These are phyloP conservation scores for Fusarium caatingaense DNA, from an alignment of 2,329 filamentous ascomycete species.

Conservation along the genomic window DNA sequence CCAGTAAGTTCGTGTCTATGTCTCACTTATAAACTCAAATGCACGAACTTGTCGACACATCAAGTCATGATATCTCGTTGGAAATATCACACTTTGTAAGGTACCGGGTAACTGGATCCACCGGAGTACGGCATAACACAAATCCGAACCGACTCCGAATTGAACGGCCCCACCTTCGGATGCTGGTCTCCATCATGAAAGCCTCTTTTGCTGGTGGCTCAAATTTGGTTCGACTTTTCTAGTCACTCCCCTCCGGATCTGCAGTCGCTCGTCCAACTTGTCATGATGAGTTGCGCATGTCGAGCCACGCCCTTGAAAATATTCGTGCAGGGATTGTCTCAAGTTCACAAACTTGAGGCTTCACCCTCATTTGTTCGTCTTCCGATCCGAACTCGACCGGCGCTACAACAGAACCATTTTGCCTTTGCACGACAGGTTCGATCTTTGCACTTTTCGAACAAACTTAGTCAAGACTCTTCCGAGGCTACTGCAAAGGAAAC, in stretches of 20 bases:
- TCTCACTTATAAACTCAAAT: not conserved
- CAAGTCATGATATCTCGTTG: not conserved
- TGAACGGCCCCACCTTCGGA: constrained; percentile 36
- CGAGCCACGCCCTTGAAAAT: constrained; percentile 58
- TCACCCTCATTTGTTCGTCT: constrained; percentile 32
- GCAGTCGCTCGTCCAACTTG: constrained; percentile 5
- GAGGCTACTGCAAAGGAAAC: not conserved
- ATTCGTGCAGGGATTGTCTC: constrained; percentile 61
- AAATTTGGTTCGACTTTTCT: constrained; percentile 43
- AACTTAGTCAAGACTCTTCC: constrained; percentile 32
- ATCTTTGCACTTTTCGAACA: constrained; percentile 39
- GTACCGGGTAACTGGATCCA: not conserved
- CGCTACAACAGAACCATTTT: constrained; percentile 27
- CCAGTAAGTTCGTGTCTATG: not conserved
- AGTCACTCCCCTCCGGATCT: constrained; percentile 7
- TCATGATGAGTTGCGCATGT: constrained; percentile 62
- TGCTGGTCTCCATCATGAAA: constrained; percentile 37
- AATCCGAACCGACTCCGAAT: constrained; percentile 14
- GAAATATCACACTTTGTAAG: not conserved
- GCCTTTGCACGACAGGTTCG: constrained; percentile 40
- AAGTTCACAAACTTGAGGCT: constrained; percentile 52
- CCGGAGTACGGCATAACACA: constrained; percentile 8
- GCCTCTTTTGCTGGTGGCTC: constrained; percentile 28
- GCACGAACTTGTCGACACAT: not conserved
- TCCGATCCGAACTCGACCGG: constrained; percentile 17